Evolutionary conservation across 345 rosid species (phyloP), one percentile per base, ranked within the genome.

Genomic region (Populus nigra): DNA sequence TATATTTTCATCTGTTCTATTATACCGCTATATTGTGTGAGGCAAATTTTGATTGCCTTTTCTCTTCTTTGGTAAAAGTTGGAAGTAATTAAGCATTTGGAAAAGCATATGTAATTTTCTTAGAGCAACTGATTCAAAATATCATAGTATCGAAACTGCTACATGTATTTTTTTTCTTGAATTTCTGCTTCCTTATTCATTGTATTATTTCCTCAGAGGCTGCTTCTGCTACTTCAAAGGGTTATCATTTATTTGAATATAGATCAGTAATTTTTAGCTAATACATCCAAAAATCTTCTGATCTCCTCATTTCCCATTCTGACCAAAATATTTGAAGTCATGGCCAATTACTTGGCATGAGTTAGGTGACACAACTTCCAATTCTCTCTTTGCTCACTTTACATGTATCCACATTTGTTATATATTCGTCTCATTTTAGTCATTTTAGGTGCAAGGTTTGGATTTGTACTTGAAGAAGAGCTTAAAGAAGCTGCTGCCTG

Each of bases 401-500:
- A 27, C 69, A 8, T 23, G 5, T 8, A 11, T 70, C 55, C 33
- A 39, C 33, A 2, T 70, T 73, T 71, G 69, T 31, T 13, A 39
- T 62, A 11, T 23, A 17, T 74, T 3, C 13, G 73, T 76, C 72
- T 84, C 72, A 75, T 81, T 69, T 81, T n/a, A 73, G n/a, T 68
- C 72, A 31, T 84, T 75, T 81, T 77, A 94, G 98, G 97, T 84
- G 98, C 94, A 74, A 88, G 99, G 84, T 95, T 95, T 82, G 89
- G 74, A 38, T 95, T 95, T 81, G 79, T 81, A 3, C 79, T 95
- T 41, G 96, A 91, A 75, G 91, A 93, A 78, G 91, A 92, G 76
- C 88, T 95, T 73, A 91, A 87, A 84, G 77, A 85, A 72, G 94
- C 96, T 79, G 98, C 94, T 71, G 87, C 92, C 47, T 78, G 84